A percentile compares a stretch with the other conserved stretches of the same genome.
These are phyloP conservation scores for Trichoderma sp. DNA, from an alignment of 2,329 filamentous ascomycete genomes.

Conservation along the genomic window DNA sequence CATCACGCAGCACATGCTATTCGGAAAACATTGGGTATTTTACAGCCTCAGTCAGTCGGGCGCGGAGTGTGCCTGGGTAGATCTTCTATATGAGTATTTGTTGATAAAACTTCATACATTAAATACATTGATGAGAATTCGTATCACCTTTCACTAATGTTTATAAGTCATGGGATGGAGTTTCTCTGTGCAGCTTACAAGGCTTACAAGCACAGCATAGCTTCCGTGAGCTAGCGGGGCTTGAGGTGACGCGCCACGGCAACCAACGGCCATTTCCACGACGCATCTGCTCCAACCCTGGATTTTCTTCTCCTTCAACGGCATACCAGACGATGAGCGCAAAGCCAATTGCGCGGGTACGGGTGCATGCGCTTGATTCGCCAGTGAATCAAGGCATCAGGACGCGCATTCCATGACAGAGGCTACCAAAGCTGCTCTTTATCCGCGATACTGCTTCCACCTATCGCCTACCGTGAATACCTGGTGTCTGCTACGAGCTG, in stretches of 20 bases:
- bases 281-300: neutral
- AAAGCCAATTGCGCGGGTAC: neutral
- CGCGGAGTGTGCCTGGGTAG: neutral
- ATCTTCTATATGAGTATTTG: neutral
- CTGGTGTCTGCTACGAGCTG: constrained; percentile 56
- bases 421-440: constrained; percentile 39
- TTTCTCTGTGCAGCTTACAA: neutral
- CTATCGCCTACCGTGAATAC: constrained; percentile 58
- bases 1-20: neutral
- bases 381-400: neutral
- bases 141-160: neutral
- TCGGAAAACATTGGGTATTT: neutral
- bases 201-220: neutral
- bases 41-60: neutral
- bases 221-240: constrained; percentile 7
- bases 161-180: neutral
- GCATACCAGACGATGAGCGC: neutral
- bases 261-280: neutral
- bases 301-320: neutral
- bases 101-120: neutral
- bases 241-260: neutral
- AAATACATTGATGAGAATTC: neutral
- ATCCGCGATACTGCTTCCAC: constrained; percentile 62
- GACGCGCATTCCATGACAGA: constrained; percentile 51
- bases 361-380: constrained; percentile 13